These are phyloP conservation scores for Amaranthus cruentus DNA, from an alignment of 148 eudicot genomes.

Conservation along the genomic window DNA sequence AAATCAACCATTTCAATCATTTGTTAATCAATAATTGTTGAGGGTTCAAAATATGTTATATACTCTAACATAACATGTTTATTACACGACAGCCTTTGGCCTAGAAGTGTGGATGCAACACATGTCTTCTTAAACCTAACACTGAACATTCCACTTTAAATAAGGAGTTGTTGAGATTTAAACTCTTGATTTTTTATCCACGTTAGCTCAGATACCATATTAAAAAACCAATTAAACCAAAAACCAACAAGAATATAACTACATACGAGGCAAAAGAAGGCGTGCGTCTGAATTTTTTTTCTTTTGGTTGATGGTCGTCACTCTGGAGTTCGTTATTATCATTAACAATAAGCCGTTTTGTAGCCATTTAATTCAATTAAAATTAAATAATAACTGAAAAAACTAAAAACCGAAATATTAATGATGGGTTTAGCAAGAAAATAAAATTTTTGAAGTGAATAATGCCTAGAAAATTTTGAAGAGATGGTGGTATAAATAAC, in stretches of 20 bases:
- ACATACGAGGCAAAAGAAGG: slow-evolving; percentile 66
- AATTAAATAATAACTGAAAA: neutral
- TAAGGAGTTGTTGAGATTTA: too few relatives aligned
- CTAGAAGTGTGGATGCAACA: too few relatives aligned
- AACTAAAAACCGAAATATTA: neutral
- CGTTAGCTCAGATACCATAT: too few relatives aligned
- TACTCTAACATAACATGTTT: too few relatives aligned
- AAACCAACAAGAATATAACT: neutral
- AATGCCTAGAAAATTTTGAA: too few relatives aligned
- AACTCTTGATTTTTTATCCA: neutral
- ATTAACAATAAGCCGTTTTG: slow-evolving; percentile 36
- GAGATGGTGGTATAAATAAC: neutral
- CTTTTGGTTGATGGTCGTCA: slow-evolving; percentile 29
- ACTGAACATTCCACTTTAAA: too few relatives aligned
- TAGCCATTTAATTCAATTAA: slow-evolving; percentile 28
- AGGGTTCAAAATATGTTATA: too few relatives aligned
- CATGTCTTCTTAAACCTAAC: too few relatives aligned
- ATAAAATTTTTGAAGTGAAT: neutral
- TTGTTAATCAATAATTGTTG: too few relatives aligned
- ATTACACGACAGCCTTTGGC: too few relatives aligned
- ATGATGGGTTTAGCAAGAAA: neutral
- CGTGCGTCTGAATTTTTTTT: slow-evolving; percentile 32
- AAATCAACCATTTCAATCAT: too few relatives aligned
- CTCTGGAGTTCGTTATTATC: slow-evolving; percentile 5
- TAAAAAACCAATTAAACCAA: neutral